Evolutionary conservation across 441 rosid species (phyloP).

Genomic region (Viola pubescens): DNA sequence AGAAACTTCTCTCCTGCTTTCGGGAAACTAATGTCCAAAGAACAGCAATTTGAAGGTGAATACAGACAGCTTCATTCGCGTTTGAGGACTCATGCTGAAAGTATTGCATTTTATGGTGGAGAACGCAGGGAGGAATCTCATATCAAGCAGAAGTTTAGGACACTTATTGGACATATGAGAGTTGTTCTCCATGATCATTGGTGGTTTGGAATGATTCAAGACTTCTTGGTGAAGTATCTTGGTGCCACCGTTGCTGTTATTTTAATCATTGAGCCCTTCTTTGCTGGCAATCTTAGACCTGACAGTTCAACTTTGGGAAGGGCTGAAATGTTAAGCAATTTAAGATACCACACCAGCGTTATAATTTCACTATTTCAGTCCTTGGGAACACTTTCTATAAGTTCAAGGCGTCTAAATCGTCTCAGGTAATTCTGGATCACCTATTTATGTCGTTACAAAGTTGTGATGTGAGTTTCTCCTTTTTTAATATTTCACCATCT

Average conservation of each 20-base stretch:
- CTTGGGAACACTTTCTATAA: constrained; percentile 88
- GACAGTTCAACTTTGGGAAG: constrained; percentile 90
- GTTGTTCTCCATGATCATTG: constrained; percentile 86
- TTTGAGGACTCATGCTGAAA: constrained; percentile 97
- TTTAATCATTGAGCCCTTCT: constrained; percentile 95
- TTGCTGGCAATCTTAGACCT: constrained; percentile 85
- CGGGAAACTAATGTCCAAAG: constrained; percentile 89
- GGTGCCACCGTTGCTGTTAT: constrained; percentile 97
- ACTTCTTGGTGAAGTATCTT: constrained; percentile 92
- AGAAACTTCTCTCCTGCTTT: constrained; percentile 94
- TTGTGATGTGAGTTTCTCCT: neutral
- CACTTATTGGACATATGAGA: constrained; percentile 66
- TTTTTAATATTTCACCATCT: neutral
- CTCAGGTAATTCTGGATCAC: constrained; percentile 60
- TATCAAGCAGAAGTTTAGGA: constrained; percentile 79
- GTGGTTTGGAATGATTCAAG: constrained; percentile 99
- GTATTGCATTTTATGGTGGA: constrained; percentile 98
- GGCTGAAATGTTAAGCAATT: constrained; percentile 96
- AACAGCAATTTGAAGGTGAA: constrained; percentile 98
- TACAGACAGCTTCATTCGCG: constrained; percentile 95
- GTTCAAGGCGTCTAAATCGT: constrained; percentile 90
- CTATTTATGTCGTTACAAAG: neutral
- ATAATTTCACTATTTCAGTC: constrained; percentile 91
- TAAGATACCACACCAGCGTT: constrained; percentile 99
- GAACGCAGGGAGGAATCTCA: constrained; percentile 89